phyloP scores from a whole-genome alignment of 805 yeast species.

The Metschnikowia continentalis region DNA sequence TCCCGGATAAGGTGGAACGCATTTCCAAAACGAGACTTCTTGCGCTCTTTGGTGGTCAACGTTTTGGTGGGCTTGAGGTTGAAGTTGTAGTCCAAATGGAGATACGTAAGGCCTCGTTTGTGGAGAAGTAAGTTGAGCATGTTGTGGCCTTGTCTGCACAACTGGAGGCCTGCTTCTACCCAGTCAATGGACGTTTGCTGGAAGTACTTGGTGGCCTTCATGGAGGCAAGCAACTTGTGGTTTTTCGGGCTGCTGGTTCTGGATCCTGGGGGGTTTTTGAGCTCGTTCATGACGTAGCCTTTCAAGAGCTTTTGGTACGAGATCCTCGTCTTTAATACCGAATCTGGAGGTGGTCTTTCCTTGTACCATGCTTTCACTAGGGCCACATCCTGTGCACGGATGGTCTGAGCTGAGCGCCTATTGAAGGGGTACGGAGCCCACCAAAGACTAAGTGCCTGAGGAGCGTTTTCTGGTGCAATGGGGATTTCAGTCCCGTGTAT shows the following conservation, averaged over 20 bases:
- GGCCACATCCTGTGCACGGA: conserved; percentile 87
- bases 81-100: conserved; percentile 93
- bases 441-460: conserved; percentile 59
- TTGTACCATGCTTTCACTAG: conserved; percentile 78
- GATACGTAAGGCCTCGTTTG: conserved; percentile 82
- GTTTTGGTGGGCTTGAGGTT: conserved; percentile 96
- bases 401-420: conserved; percentile 62
- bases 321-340: conserved; percentile 73
- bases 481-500: conserved; percentile 8
- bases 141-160: conserved; percentile 89
- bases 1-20: conserved; percentile 94
- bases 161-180: conserved; percentile 97
- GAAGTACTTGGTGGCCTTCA: conserved; percentile 80
- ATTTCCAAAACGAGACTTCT: conserved; percentile 92
- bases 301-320: conserved; percentile 91
- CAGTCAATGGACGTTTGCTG: conserved; percentile 92
- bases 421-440: conserved; percentile 87
- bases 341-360: conserved; percentile 56
- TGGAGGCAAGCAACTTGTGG: conserved; percentile 55
- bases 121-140: conserved; percentile 89
- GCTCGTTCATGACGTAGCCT: conserved; percentile 62
- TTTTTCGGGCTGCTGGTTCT: conserved; percentile 44
- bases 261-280: conserved; percentile 44
- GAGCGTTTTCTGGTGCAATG: conserved; percentile 40
- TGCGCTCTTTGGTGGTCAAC: conserved; percentile 91